Percentiles rank a stretch among this genome's conserved stretches.
phyloP scores from a whole-genome alignment of 1,284 basidiomycete species.

The Rhodotorula sp. region DNA sequence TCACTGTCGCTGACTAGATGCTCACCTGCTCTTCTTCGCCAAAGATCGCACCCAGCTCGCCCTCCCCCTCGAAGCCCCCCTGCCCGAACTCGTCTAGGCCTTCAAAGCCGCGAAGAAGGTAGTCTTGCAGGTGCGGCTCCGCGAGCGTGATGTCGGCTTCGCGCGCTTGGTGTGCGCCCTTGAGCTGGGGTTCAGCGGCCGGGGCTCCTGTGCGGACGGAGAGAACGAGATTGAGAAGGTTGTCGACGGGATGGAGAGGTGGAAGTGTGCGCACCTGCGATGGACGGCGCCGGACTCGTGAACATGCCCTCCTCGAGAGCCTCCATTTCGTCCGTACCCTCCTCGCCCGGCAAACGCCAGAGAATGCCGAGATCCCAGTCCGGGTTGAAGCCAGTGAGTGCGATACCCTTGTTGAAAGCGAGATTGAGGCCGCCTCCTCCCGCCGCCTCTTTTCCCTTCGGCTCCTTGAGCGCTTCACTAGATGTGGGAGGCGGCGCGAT shows the following conservation, averaged over 20 bases:
- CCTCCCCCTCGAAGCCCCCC: not conserved
- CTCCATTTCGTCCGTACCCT: not conserved
- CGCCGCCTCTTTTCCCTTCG: not conserved
- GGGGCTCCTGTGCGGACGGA: not conserved
- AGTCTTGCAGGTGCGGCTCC: constrained; percentile 37
- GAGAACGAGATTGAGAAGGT: not conserved
- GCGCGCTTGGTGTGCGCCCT: constrained; percentile 19
- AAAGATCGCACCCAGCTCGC: not conserved
- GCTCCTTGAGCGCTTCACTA: not conserved
- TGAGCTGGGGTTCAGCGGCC: not conserved
- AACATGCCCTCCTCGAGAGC: constrained; percentile 7
- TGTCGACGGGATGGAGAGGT: not conserved
- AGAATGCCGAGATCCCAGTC: constrained; percentile 12
- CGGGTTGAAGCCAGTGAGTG: constrained; percentile 14
- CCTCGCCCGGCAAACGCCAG: constrained; percentile 8
- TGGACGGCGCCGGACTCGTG: not conserved
- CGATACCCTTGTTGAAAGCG: constrained; percentile 9
- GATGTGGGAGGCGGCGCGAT: not conserved
- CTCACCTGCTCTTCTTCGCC: constrained; percentile 11
- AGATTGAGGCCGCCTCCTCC: constrained; percentile 14
- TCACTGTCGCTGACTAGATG: not conserved
- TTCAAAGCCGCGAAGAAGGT: constrained; percentile 4
- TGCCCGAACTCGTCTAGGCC: not conserved
- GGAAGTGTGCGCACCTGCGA: not conserved
- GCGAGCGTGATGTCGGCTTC: constrained; percentile 34